Evolutionary conservation across 371 early-diverging fungal species (phyloP).

Genomic region (Fennellomyces sp.): DNA sequence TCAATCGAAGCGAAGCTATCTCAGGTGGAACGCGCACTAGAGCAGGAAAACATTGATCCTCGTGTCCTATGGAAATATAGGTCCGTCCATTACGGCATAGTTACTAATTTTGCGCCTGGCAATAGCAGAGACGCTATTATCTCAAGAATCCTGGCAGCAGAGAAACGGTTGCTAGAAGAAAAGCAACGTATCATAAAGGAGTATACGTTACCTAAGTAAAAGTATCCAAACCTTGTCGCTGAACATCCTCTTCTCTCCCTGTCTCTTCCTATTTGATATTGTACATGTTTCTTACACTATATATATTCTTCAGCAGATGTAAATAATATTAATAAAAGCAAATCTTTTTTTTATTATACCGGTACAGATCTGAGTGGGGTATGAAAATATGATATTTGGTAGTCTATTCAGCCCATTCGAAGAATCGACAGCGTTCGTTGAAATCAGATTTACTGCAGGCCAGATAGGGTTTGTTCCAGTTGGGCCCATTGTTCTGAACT

Average conservation of each 20-base stretch:
- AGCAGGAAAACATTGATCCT: not conserved
- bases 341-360: not conserved
- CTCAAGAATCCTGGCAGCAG: not conserved
- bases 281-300: not conserved
- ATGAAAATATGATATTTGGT: not conserved
- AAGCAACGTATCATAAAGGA: not conserved
- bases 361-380: too few species aligned
- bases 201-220: not conserved
- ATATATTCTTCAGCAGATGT: not conserved
- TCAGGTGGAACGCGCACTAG: not conserved
- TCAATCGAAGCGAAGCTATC: not conserved
- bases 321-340: not conserved
- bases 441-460: too few species aligned
- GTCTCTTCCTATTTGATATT: too few species aligned
- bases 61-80: not conserved
- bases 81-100: not conserved
- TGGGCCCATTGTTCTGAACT: too few species aligned
- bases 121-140: not conserved
- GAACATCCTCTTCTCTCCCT: too few species aligned
- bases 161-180: not conserved
- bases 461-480: too few species aligned
- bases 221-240: too few species aligned
- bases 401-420: not conserved
- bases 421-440: too few species aligned
- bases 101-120: not conserved